These are phyloP conservation scores for Candida freyschussii DNA, from an alignment of 1,139 yeast genomes.

Conservation along the genomic window DNA sequence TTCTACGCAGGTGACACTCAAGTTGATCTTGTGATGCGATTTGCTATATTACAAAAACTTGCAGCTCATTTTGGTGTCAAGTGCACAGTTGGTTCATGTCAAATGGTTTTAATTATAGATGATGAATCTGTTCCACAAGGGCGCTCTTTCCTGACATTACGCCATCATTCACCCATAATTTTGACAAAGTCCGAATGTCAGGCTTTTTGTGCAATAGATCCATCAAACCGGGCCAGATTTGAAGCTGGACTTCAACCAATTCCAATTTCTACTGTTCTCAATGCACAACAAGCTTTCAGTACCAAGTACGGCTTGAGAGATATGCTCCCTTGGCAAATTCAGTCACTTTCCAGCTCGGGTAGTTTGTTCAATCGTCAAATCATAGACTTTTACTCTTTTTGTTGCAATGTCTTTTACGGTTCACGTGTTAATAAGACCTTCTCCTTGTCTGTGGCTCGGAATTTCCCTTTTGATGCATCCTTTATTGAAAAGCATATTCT, in stretches of 20 bases:
- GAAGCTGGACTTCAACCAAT: no score
- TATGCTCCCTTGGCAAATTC: conserved; percentile 3
- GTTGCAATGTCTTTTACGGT: conserved; percentile 1
- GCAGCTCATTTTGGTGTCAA: conserved; percentile 12
- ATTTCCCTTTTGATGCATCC: conserved; percentile 11
- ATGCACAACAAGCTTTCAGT: conserved; percentile 4
- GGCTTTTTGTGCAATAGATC: no score
- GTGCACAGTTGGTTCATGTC: conserved; percentile 3
- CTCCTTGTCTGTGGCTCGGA: conserved; percentile 3
- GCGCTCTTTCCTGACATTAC: conserved; percentile 7
- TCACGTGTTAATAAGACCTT: neutral
- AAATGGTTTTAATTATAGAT: conserved; percentile 12
- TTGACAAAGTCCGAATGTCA: conserved; percentile 2
- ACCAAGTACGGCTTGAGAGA: conserved; percentile 5
- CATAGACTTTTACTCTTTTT: conserved; percentile 5
- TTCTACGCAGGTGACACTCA: conserved; percentile 21
- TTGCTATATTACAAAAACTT: conserved; percentile 18
- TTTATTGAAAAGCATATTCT: conserved; percentile 9
- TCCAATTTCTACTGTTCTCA: no score
- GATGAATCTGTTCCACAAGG: conserved; percentile 15
- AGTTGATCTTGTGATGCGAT: conserved; percentile 8
- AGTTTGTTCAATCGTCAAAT: conserved; percentile 9
- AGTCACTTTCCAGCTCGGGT: conserved; percentile 6
- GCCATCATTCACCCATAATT: conserved; percentile 1
- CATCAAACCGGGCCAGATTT: no score